Evolutionary conservation across 768 basidiomycete species (phyloP).

Genomic region (Baorangia bicolor): DNA sequence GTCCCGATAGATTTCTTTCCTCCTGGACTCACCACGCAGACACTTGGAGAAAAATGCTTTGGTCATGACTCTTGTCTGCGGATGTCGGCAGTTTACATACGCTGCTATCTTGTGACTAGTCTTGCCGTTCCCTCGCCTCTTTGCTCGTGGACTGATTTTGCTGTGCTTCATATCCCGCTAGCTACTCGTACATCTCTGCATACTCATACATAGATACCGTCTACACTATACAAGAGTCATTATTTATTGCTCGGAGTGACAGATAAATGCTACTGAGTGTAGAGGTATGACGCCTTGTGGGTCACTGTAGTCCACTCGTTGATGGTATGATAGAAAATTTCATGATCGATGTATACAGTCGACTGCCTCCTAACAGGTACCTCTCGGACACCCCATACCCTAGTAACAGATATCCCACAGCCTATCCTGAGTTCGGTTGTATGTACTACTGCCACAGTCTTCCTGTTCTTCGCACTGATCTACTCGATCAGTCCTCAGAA

Average conservation of each 20-base stretch:
- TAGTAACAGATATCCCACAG: too few relatives aligned
- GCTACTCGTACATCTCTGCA: neutral
- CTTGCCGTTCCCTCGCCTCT: neutral
- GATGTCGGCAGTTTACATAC: neutral
- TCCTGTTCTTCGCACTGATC: too few relatives aligned
- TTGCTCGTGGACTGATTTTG: neutral
- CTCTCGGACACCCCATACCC: too few relatives aligned
- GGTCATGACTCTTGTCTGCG: neutral
- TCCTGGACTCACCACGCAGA: neutral
- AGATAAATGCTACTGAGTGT: neutral
- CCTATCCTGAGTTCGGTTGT: too few relatives aligned
- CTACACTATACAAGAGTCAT: neutral
- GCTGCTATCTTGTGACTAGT: neutral
- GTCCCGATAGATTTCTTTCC: neutral
- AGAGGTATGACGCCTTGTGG: neutral
- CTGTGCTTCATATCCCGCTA: neutral
- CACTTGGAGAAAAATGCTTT: neutral
- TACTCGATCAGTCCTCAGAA: too few relatives aligned
- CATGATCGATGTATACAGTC: too few relatives aligned
- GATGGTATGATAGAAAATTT: too few relatives aligned
- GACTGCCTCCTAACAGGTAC: too few relatives aligned
- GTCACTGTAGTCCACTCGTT: too few relatives aligned
- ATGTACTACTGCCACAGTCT: too few relatives aligned
- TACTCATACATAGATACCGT: conserved; percentile 12
- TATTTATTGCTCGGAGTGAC: neutral